phyloP scores from a whole-genome alignment of 2,329 filamentous ascomycete genomes.

The Arthrinium puccinioides region DNA sequence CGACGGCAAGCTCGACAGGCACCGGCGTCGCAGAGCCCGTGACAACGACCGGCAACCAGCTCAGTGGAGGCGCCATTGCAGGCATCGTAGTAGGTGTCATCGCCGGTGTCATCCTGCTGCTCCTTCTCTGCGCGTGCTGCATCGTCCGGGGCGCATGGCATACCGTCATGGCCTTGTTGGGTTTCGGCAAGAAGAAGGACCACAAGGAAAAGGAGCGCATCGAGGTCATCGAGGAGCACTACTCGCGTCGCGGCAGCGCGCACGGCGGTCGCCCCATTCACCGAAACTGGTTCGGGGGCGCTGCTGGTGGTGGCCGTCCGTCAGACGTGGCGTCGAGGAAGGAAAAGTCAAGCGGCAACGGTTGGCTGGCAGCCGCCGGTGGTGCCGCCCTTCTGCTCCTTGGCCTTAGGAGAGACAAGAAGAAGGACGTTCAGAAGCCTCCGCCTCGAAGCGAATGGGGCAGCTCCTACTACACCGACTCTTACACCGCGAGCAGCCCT shows the following conservation, averaged over 20 bases:
- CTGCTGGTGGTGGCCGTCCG: constrained; percentile 33
- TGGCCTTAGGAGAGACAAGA: constrained; percentile 41
- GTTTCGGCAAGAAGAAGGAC: constrained; percentile 45
- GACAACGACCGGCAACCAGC: constrained; percentile 31
- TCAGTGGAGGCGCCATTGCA: constrained; percentile 69
- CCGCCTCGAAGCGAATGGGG: constrained; percentile 35
- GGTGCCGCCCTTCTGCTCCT: constrained; percentile 46
- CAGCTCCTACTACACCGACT: constrained; percentile 48
- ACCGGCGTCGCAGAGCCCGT: constrained; percentile 40
- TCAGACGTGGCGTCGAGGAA: constrained; percentile 24
- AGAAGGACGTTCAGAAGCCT: constrained; percentile 32
- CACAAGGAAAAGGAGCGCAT: constrained; percentile 43
- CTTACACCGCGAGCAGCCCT: constrained; percentile 42
- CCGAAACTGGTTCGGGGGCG: constrained; percentile 48
- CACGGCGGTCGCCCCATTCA: constrained; percentile 45
- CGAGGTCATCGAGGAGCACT: constrained; percentile 57
- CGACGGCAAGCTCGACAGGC: constrained; percentile 42
- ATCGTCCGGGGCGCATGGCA: constrained; percentile 57
- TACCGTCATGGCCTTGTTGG: constrained; percentile 52
- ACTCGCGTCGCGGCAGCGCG: constrained; percentile 39
- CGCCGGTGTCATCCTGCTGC: constrained; percentile 57
- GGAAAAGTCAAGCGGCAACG: constrained; percentile 39
- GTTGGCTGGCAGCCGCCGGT: constrained; percentile 47
- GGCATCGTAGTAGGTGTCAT: constrained; percentile 73
- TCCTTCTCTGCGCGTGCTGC: constrained; percentile 70